Conservation (phyloP, 768 basidiomycete genomes). For the Lentinus brumalis region DNA sequence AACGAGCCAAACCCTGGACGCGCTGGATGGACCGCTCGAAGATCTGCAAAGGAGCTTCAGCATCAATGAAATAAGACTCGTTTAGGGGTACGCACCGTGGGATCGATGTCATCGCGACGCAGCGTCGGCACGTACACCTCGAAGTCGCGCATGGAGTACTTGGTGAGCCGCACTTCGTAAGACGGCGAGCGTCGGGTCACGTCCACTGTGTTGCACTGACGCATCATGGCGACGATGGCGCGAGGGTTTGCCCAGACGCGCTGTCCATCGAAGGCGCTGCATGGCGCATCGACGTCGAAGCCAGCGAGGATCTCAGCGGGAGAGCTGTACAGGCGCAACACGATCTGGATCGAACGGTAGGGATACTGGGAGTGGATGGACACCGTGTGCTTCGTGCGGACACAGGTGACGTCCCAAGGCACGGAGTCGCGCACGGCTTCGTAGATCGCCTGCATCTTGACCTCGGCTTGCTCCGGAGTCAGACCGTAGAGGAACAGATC, state of each 20-base stretch:
- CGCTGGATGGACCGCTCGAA: constrained; percentile 59
- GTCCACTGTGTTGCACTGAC: constrained; percentile 65
- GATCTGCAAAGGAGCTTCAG: constrained; percentile 50
- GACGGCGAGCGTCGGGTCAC: constrained; percentile 65
- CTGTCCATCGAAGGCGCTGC: constrained; percentile 54
- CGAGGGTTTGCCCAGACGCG: constrained; percentile 65
- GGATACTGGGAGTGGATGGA: constrained; percentile 69
- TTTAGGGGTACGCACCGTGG: constrained; percentile 55
- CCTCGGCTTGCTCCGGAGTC: constrained; percentile 60
- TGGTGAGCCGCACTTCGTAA: constrained; percentile 62
- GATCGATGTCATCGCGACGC: constrained; percentile 53
- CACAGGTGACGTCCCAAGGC: constrained; percentile 69
- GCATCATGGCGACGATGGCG: constrained; percentile 62
- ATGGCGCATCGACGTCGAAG: constrained; percentile 68
- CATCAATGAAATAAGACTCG: no score
- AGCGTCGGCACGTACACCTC: constrained; percentile 60
- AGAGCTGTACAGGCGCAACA: constrained; percentile 62
- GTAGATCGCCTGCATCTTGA: constrained; percentile 58
- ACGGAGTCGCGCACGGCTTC: constrained; percentile 66
- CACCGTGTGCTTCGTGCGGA: constrained; percentile 65
- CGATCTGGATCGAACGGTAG: constrained; percentile 66
- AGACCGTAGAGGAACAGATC: constrained; percentile 66
- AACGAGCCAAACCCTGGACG: constrained; percentile 60
- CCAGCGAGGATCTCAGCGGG: constrained; percentile 68
- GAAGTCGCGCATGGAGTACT: constrained; percentile 56